Evolutionary conservation across 305 asterid genomes (phyloP).

Genomic region (Plantago coronopus): DNA sequence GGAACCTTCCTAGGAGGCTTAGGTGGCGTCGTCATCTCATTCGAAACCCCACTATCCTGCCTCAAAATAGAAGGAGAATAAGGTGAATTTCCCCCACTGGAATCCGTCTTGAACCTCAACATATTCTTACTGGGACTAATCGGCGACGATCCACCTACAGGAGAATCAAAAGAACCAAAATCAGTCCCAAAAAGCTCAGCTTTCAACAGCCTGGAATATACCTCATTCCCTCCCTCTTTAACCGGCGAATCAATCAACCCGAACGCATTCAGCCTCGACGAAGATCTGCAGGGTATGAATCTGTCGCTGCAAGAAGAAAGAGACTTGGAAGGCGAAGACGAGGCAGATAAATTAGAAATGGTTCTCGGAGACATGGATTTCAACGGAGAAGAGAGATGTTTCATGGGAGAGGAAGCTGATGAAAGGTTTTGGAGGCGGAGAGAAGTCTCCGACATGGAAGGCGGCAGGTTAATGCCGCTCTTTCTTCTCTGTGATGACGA

Average conservation of each 20-base stretch:
- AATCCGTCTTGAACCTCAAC: constrained; percentile 90
- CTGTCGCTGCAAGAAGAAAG: constrained; percentile 73
- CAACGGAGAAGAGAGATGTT: constrained; percentile 64
- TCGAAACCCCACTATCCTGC: constrained; percentile 41
- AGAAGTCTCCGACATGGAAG: constrained; percentile 69
- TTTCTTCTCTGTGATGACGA: constrained; percentile 55
- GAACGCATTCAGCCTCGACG: constrained; percentile 89
- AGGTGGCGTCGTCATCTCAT: constrained; percentile 74
- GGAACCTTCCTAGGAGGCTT: constrained; percentile 98
- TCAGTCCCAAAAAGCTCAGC: constrained; percentile 92
- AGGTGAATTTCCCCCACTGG: constrained; percentile 64
- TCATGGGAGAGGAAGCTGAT: constrained; percentile 18
- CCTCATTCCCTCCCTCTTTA: constrained; percentile 79
- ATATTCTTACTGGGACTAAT: constrained; percentile 82
- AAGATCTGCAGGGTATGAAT: constrained; percentile 95
- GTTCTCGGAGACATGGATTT: constrained; percentile 94
- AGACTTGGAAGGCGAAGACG: constrained; percentile 68
- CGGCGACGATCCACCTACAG: constrained; percentile 73
- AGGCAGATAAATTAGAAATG: constrained; percentile 69
- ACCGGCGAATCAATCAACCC: constrained; percentile 82
- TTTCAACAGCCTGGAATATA: constrained; percentile 70
- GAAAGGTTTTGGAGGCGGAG: constrained; percentile 61
- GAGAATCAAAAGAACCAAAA: constrained; percentile 67
- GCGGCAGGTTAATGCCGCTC: constrained; percentile 81
- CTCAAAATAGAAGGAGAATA: constrained; percentile 78